Percentiles rank a stretch among this genome's conserved stretches.
phyloP scores from a whole-genome alignment of 192 early-diverging fungal species.

The Helicostylum pulchrum region DNA sequence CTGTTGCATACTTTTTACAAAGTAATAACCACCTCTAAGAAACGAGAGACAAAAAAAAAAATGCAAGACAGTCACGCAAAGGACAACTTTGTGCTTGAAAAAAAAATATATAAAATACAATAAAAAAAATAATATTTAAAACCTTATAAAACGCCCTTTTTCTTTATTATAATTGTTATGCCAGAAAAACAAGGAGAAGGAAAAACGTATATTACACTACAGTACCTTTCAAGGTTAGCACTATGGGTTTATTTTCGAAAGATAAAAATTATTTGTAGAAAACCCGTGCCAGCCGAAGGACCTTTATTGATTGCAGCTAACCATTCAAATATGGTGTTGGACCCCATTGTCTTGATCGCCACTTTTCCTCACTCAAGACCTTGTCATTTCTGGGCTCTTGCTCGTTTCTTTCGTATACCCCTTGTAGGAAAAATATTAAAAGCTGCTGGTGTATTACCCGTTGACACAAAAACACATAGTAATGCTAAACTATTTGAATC shows the following conservation, averaged over 20 bases:
- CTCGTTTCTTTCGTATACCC: slow-evolving; percentile 42
- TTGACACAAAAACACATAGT: slow-evolving; percentile 44
- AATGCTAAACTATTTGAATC: slow-evolving; percentile 44
- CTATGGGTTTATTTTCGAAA: slow-evolving; percentile 37
- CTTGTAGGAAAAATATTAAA: slow-evolving; percentile 28
- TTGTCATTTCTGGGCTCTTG: slow-evolving; percentile 51
- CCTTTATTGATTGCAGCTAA: slow-evolving; percentile 39
- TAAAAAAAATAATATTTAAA: slow-evolving; percentile 1
- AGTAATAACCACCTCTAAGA: too few relatives aligned
- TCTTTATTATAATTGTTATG: neutral
- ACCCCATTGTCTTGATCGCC: slow-evolving; percentile 42
- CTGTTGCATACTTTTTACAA: slow-evolving; percentile 8
- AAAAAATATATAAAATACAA: neutral
- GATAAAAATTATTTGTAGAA: slow-evolving; percentile 29
- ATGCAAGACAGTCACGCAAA: neutral
- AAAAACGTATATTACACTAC: slow-evolving; percentile 23
- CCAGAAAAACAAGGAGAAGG: slow-evolving; percentile 27
- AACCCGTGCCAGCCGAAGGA: slow-evolving; percentile 33
- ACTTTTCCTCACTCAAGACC: slow-evolving; percentile 46
- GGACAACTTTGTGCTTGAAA: neutral
- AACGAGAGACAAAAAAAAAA: neutral
- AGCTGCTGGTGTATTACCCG: slow-evolving; percentile 43
- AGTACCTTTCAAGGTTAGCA: slow-evolving; percentile 24
- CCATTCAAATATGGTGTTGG: slow-evolving; percentile 49
- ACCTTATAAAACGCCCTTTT: neutral